These are phyloP conservation scores for Syzygium malaccense DNA, from an alignment of 441 rosid species.

Conservation along the genomic window DNA sequence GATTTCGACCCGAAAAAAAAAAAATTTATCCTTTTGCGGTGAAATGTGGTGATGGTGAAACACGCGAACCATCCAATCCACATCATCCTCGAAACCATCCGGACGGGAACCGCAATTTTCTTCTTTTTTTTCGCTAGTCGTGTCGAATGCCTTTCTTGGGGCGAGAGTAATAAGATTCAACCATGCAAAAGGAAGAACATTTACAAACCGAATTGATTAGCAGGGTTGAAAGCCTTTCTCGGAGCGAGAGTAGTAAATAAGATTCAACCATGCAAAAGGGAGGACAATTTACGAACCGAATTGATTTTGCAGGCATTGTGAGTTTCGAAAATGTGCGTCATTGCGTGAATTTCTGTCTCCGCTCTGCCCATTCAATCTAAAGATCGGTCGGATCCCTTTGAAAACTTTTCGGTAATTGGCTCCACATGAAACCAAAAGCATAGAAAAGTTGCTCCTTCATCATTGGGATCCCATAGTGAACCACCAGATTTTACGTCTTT, in stretches of 20 bases:
- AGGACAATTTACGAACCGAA: not conserved
- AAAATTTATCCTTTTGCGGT: not conserved
- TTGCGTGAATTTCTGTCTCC: not conserved
- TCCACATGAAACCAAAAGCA: not conserved
- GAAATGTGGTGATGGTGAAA: not conserved
- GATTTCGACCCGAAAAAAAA: no score
- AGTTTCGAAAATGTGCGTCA: not conserved
- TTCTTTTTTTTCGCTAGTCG: not conserved
- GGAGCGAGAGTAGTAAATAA: not conserved
- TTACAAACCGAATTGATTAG: not conserved
- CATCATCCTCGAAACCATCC: not conserved
- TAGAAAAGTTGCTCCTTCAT: not conserved
- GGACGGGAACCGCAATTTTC: not conserved
- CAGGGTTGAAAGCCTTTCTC: not conserved
- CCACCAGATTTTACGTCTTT: not conserved
- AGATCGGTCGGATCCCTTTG: not conserved
- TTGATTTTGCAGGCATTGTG: not conserved
- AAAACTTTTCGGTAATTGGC: not conserved
- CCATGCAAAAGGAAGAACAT: not conserved
- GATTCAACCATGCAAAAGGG: not conserved
- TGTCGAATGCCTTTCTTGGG: not conserved
- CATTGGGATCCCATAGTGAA: not conserved
- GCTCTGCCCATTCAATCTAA: not conserved
- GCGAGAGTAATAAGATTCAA: not conserved
- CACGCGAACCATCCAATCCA: not conserved